phyloP scores from a whole-genome alignment of 371 early-diverging fungal species.

The Mucor plumbeus region DNA sequence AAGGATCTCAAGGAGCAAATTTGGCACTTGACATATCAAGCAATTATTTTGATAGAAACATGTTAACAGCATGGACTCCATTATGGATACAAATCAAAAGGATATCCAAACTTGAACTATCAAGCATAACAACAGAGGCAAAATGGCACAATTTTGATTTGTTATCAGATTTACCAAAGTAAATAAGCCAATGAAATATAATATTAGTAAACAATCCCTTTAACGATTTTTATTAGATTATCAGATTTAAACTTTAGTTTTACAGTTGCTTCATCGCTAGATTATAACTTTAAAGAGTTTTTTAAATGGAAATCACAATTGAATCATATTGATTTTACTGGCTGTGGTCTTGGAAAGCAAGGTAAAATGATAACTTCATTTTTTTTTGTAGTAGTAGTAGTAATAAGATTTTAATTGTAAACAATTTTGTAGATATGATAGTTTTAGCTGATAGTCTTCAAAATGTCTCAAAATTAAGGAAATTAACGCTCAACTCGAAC shows the following conservation, averaged over 20 bases:
- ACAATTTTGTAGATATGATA: slow-evolving; percentile 13
- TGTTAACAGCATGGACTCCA: slow-evolving; percentile 24
- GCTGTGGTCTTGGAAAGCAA: slow-evolving; percentile 10
- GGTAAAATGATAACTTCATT: neutral
- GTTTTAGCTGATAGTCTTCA: slow-evolving; percentile 11
- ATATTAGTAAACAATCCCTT: neutral
- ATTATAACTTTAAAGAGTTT: neutral
- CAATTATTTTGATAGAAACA: slow-evolving; percentile 29
- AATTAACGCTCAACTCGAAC: slow-evolving; percentile 18
- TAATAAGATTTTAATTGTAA: too few relatives aligned
- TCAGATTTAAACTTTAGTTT: slow-evolving; percentile 12
- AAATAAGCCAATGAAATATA: neutral
- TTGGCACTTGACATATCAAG: slow-evolving; percentile 21
- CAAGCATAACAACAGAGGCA: slow-evolving; percentile 24
- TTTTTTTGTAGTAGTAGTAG: too few relatives aligned
- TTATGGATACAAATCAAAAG: slow-evolving; percentile 3
- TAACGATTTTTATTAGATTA: slow-evolving; percentile 2
- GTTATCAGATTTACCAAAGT: slow-evolving; percentile 26
- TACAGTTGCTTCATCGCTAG: neutral
- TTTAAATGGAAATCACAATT: neutral
- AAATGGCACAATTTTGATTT: slow-evolving; percentile 21
- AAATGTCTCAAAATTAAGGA: slow-evolving; percentile 2
- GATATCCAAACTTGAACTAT: slow-evolving; percentile 15
- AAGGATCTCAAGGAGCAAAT: neutral
- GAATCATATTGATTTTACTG: slow-evolving; percentile 21